These are phyloP conservation scores for Thermomucor indicae-seudaticae DNA, from an alignment of 371 early-diverging fungal species.

Conservation along the genomic window DNA sequence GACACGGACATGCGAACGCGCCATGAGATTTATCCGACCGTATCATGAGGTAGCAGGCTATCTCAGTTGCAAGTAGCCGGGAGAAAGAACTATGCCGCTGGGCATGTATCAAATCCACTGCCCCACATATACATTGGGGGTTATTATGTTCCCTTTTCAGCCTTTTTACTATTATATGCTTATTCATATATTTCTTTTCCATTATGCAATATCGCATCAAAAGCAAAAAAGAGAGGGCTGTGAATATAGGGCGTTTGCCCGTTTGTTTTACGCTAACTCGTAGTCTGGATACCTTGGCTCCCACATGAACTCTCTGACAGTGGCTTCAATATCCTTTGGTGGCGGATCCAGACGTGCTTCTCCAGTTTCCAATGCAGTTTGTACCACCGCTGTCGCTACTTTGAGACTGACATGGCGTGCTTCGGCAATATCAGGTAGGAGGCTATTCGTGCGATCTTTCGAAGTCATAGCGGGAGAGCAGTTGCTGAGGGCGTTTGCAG, in stretches of 20 bases:
- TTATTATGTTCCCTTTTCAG: no score
- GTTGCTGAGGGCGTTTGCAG: conserved; percentile 10
- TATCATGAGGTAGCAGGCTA: conserved; percentile 3
- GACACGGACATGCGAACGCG: no score
- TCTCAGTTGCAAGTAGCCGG: no score
- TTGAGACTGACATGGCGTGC: conserved; percentile 4
- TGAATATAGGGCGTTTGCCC: no score
- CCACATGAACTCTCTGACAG: conserved; percentile 13
- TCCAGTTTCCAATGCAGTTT: conserved; percentile 4
- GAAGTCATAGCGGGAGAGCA: conserved; percentile 7
- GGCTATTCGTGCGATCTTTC: conserved; percentile 7
- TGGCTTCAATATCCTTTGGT: conserved; percentile 4
- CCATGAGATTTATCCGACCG: not conserved
- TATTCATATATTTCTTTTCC: no score
- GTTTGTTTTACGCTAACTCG: no score
- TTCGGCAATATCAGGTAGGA: conserved; percentile 10
- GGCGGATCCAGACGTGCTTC: not conserved
- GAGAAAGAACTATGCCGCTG: no score
- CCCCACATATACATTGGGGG: no score
- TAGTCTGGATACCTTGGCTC: conserved; percentile 11
- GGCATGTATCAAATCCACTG: no score
- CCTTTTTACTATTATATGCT: no score
- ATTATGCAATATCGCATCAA: not conserved
- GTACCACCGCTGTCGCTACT: conserved; percentile 10
- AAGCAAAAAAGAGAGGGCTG: no score